These are phyloP conservation scores for Setaria italica DNA, from an alignment of 202 grass and related monocot species.

Conservation along the genomic window DNA sequence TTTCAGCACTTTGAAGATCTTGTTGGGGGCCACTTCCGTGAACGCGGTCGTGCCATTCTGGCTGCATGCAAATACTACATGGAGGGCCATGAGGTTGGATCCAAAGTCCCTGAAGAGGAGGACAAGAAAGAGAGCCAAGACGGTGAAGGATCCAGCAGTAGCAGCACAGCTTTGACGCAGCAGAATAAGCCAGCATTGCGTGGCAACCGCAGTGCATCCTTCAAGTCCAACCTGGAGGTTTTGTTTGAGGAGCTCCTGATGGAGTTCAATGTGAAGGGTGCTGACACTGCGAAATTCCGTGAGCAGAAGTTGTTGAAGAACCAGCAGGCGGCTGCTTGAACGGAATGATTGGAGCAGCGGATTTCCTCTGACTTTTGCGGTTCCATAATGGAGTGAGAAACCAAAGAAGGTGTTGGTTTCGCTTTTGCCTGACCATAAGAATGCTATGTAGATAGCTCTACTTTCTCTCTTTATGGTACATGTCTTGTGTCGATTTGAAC, in stretches of 20 bases:
- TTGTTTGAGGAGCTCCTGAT: constrained; percentile 89
- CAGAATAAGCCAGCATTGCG: not conserved
- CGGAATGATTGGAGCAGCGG: not conserved
- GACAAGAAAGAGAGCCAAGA: constrained; percentile 26
- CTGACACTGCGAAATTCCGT: constrained; percentile 73
- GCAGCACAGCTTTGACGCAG: constrained; percentile 9
- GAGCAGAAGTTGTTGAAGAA: constrained; percentile 59
- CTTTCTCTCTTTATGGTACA: not conserved
- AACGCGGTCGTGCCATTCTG: constrained; percentile 61
- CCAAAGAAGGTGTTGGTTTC: constrained; percentile 45
- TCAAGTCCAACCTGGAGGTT: constrained; percentile 53
- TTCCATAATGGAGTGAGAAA: constrained; percentile 38
- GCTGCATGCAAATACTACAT: constrained; percentile 82
- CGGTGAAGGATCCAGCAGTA: constrained; percentile 39
- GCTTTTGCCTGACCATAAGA: constrained; percentile 48
- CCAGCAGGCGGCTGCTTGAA: constrained; percentile 46
- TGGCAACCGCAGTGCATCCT: not conserved
- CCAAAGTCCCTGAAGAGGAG: constrained; percentile 49
- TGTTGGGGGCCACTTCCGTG: constrained; percentile 74
- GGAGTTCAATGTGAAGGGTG: constrained; percentile 93
- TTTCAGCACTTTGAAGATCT: constrained; percentile 93
- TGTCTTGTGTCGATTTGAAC: constrained; percentile 7
- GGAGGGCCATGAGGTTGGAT: constrained; percentile 69
- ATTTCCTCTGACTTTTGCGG: constrained; percentile 14
- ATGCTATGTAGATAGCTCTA: constrained; percentile 36